Base-by-base conservation (phyloP, 768 basidiomycete species). In the Tricholoma flavovirens region DNA sequence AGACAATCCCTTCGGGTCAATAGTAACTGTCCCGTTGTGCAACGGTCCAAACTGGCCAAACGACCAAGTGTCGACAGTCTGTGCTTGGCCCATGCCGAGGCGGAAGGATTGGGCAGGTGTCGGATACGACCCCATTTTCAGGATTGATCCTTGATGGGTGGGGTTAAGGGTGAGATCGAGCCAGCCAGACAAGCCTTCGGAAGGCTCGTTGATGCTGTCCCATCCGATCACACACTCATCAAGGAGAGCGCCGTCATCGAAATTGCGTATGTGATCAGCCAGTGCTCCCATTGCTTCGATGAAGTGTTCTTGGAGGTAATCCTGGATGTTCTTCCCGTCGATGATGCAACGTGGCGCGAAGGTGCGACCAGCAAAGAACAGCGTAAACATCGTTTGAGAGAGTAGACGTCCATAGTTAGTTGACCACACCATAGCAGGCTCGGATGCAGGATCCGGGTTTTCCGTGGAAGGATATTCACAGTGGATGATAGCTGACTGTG, bases 131-230 rank as follows among this genome's bases (percentile, higher is more conserved):
- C 96, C 97, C 68, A 93, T 96, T 66, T 90, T 92, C 33, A 92
- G 74, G 15, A 81, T 84, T 10, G 84, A 80, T 1, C 83, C 83
- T 65, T 93, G 91, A 32, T 78, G 71, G 14, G 71, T 72, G 0
- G 93, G 88, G 43, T 86, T 83, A 11, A 67, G 57, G 51, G 76
- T 78, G 26, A 99, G 75, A 67, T 96, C 84, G 0, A 77, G 74
- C 70, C 87, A 87, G 2, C 77, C 78, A 30, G 71, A 78, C 38
- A 91, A 77, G 0, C 97, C 97, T 61, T 95, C 90, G 35, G 84
- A 84, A 0, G 97, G 96, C 69, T 99, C 97, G 69, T 99, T 98
- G 70, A 98, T 73, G 62, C 86, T 88, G 67, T 99, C 97, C 97
- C 96, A 98, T 0, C 97, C 97, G 49, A 98, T 87, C 10, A 99